phyloP scores from a whole-genome alignment of 306 rosid species.

The Cicer arietinum region DNA sequence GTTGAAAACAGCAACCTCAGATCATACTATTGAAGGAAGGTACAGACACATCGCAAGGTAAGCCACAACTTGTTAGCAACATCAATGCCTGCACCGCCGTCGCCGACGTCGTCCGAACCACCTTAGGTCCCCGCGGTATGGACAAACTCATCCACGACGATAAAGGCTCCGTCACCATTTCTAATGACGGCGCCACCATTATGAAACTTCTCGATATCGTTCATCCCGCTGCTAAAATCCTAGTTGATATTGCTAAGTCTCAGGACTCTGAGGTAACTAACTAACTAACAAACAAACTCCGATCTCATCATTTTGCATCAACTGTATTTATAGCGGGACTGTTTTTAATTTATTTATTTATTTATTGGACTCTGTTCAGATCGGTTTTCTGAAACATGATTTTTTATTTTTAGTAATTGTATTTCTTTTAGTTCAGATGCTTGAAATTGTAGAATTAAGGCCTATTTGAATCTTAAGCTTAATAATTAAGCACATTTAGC shows the following conservation, averaged over 20 bases:
- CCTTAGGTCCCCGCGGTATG: conserved; percentile 97
- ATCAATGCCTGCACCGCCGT: conserved; percentile 95
- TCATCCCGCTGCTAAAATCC: conserved; percentile 97
- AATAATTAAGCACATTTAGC: not conserved
- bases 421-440: conserved; percentile 8
- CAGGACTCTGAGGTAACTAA: conserved; percentile 89
- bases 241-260: conserved; percentile 93
- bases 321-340: not conserved
- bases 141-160: conserved; percentile 96
- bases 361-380: not conserved
- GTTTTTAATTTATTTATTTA: not conserved
- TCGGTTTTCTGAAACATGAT: not conserved
- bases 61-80: conserved; percentile 91
- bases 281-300: not conserved
- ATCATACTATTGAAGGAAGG: conserved; percentile 96
- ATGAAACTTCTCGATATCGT: conserved; percentile 95
- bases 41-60: conserved; percentile 96
- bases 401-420: not conserved
- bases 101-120: conserved; percentile 90
- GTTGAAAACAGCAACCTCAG: conserved; percentile 89
- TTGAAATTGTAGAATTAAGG: conserved; percentile 10
- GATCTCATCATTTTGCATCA: conserved; percentile 2
- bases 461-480: not conserved
- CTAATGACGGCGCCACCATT: conserved; percentile 97
- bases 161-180: conserved; percentile 88